Conservation (phyloP, 768 basidiomycete species). For the Russula foetens region DNA sequence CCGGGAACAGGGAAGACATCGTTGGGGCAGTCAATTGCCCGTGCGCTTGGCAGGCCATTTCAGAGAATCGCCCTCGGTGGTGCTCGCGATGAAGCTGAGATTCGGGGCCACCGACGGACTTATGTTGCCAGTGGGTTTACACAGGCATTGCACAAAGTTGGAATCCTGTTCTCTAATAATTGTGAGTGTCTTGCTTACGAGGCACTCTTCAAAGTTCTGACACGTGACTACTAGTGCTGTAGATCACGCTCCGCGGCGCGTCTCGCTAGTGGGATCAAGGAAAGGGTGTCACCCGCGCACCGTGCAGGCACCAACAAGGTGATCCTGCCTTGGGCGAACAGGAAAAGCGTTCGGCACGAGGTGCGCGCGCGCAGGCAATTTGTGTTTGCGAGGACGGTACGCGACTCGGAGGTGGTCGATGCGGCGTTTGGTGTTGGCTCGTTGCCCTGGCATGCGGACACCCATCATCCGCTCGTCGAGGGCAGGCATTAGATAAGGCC, state of each 20-base stretch:
- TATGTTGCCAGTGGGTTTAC: conserved; percentile 91
- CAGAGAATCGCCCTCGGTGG: conserved; percentile 89
- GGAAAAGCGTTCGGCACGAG: conserved; percentile 66
- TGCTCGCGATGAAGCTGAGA: conserved; percentile 86
- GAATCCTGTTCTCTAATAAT: conserved; percentile 74
- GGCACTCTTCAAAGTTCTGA: neutral
- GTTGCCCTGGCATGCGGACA: no score
- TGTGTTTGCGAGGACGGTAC: no score
- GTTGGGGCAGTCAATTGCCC: conserved; percentile 82
- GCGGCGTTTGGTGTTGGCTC: no score
- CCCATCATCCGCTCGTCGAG: no score
- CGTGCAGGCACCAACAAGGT: conserved; percentile 78
- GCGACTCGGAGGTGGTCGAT: conserved; percentile 74
- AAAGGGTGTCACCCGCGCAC: conserved; percentile 86
- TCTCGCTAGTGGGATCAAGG: conserved; percentile 88
- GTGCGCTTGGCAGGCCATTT: conserved; percentile 76
- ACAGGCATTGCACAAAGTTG: conserved; percentile 79
- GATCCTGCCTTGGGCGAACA: no score
- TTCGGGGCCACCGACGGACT: conserved; percentile 71
- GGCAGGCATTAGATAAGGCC: no score
- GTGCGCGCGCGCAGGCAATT: conserved; percentile 71
- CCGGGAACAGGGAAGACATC: conserved; percentile 99
- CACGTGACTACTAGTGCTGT: neutral
- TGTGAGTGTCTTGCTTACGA: conserved; percentile 32
- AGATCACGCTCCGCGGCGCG: conserved; percentile 81